These are phyloP conservation scores for Penicillium rolfsii DNA, from an alignment of 2,329 filamentous ascomycete species.

Conservation along the genomic window DNA sequence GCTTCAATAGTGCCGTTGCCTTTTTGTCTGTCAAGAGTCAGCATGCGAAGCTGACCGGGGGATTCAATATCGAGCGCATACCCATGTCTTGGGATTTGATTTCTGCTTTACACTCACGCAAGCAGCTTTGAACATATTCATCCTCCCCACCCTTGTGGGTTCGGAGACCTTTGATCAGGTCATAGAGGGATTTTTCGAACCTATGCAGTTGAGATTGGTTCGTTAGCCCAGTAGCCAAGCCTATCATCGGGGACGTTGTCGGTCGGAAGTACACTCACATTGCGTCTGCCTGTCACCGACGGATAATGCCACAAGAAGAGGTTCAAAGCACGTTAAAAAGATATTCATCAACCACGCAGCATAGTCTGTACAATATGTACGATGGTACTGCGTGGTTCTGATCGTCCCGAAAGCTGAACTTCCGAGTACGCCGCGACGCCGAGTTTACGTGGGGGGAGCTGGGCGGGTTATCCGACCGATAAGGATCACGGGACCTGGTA, in stretches of 20 bases:
- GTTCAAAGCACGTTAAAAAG: background rate
- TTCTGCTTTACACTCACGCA: slow-evolving; percentile 94
- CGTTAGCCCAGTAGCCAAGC: slow-evolving; percentile 1
- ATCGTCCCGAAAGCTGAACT: slow-evolving; percentile 4
- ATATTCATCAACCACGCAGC: slow-evolving; percentile 1
- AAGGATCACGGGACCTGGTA: slow-evolving; percentile 31
- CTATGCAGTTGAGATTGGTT: slow-evolving; percentile 51
- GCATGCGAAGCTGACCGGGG: slow-evolving; percentile 3
- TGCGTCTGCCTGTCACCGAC: background rate
- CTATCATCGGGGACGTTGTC: background rate
- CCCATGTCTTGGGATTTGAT: slow-evolving; percentile 93
- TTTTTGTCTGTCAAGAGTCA: slow-evolving; percentile 71
- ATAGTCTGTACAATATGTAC: background rate
- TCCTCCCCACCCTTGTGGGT: slow-evolving; percentile 95
- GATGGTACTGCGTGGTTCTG: background rate
- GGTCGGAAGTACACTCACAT: slow-evolving; percentile 2
- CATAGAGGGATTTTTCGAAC: slow-evolving; percentile 99
- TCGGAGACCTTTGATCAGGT: slow-evolving; percentile 94
- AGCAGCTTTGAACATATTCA: slow-evolving; percentile 88
- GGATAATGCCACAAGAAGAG: background rate
- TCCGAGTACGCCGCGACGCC: slow-evolving; percentile 4
- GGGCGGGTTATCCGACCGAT: slow-evolving; percentile 15
- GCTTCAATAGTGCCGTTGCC: slow-evolving; percentile 90
- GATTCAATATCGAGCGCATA: slow-evolving; percentile 47
- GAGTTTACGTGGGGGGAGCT: slow-evolving; percentile 16